Base-by-base conservation (phyloP, 176 grass and related monocot species). In the Urochloa ruziziensis region DNA sequence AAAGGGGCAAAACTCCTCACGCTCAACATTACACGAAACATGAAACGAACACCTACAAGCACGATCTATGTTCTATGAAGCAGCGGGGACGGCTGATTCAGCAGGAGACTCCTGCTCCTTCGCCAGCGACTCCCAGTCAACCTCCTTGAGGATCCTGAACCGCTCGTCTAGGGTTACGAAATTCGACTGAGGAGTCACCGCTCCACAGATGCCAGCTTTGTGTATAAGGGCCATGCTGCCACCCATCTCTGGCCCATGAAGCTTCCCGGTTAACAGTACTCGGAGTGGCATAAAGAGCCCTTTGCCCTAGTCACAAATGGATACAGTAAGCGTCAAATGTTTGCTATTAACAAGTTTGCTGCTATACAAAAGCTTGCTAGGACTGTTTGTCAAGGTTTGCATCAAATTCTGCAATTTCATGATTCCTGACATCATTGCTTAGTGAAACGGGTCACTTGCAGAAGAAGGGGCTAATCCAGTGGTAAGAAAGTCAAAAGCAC, bases 221-320 rank as follows among this genome's bases (percentile, higher is more conserved):
- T 97, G 86, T 74, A 97, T 83, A 33, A 97, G 88, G 75, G 78
- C 23, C 27, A 97, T 88, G 33, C 88, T 91, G 59, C 79, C 89
- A 24, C 84, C 95, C 84, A 94, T 94, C 16, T 92, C 92, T 65
- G 95, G 96, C 23, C 93, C 96, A 70, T 98, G 96, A 70, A 98
- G 86, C 76, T 98, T 98, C 36, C 96, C 96, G 0, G 91, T 95
- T 52, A 98, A 80, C 76, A 98, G 78, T 51, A 95, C 77, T 48
- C 96, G 87, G 27, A 98, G 84, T 3, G 93, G 96, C 96, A 98
- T 94, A 61, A 94, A 98, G 10, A 96, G 83, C 6, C 72, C 89
- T 70, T 94, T 98, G 3, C 93, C 96, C 96, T 98, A 81, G 46
- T 53, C 80, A 58, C 48, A 89, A 43, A 82, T 46, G 52, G 11